phyloP scores from a whole-genome alignment of 2,329 filamentous ascomycete genomes.

The Colletotrichum spaethianum region DNA sequence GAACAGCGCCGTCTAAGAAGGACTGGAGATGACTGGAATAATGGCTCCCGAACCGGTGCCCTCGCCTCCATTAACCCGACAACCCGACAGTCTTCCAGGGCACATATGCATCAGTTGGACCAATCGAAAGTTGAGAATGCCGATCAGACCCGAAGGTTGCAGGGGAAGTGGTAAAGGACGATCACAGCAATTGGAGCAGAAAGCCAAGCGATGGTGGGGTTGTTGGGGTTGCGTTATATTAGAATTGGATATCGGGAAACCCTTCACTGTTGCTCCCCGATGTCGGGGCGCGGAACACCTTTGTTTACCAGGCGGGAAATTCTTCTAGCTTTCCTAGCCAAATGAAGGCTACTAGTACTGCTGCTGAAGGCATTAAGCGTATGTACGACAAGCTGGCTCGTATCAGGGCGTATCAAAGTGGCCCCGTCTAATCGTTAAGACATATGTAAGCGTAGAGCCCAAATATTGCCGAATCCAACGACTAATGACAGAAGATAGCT shows the following conservation, averaged over 20 bases:
- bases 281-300: not conserved
- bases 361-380: not conserved
- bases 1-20: constrained; percentile 10
- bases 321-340: not conserved
- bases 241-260: constrained; percentile 3
- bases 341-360: not conserved
- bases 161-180: constrained; percentile 1
- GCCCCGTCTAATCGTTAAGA: not conserved
- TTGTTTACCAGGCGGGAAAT: not conserved
- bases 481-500: too few relatives aligned
- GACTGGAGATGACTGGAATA: constrained; percentile 5
- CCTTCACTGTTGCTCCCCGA: not conserved
- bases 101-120: constrained; percentile 30
- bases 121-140: not conserved
- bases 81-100: constrained; percentile 8
- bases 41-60: not conserved
- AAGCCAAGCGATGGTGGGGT: constrained; percentile 11
- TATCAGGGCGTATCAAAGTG: not conserved
- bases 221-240: constrained; percentile 14
- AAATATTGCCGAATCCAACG: too few relatives aligned
- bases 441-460: not conserved
- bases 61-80: constrained; percentile 28
- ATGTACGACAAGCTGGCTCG: too few relatives aligned
- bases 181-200: constrained; percentile 16
- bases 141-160: constrained; percentile 19